Percentiles rank a stretch among this genome's conserved stretches.
Evolutionary conservation across 371 early-diverging fungal genomes (phyloP).

Genomic region (Gilbertella persicaria): DNA sequence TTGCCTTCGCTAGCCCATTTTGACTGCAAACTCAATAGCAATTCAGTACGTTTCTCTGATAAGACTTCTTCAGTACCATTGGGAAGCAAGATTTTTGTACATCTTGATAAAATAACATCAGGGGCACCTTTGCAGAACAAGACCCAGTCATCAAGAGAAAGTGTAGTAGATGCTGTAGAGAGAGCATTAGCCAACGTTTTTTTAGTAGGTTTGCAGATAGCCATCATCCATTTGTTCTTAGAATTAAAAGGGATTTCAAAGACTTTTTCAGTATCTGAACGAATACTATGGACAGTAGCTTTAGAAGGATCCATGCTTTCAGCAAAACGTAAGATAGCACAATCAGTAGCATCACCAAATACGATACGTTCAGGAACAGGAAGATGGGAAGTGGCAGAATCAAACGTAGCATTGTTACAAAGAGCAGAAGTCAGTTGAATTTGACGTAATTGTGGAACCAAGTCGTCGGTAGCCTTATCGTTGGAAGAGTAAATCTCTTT

Average conservation of each 20-base stretch:
- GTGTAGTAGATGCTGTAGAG: constrained; percentile 15
- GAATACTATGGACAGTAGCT: constrained; percentile 21
- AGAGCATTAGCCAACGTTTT: constrained; percentile 26
- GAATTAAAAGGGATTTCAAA: constrained; percentile 71
- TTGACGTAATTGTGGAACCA: constrained; percentile 35
- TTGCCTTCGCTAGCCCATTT: constrained; percentile 64
- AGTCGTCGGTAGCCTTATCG: constrained; percentile 10
- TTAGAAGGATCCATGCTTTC: constrained; percentile 28
- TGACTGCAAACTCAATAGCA: constrained; percentile 47
- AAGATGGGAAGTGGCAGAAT: constrained; percentile 37
- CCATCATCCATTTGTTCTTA: constrained; percentile 72
- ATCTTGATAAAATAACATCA: constrained; percentile 63
- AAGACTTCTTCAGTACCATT: constrained; percentile 47
- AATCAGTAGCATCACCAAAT: constrained; percentile 79
- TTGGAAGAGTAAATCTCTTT: constrained; percentile 1
- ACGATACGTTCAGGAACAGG: constrained; percentile 58
- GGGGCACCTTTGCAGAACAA: constrained; percentile 79
- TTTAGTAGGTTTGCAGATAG: constrained; percentile 36
- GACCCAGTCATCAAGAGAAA: constrained; percentile 29
- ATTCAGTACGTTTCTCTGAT: constrained; percentile 34
- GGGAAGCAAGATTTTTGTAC: constrained; percentile 43
- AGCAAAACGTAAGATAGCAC: constrained; percentile 69
- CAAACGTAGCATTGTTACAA: constrained; percentile 69
- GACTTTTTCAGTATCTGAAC: constrained; percentile 39
- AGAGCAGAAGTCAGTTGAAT: constrained; percentile 57